Evolutionary conservation across 495 filamentous ascomycete genomes (phyloP).

Genomic region (Trichoderma virens): DNA sequence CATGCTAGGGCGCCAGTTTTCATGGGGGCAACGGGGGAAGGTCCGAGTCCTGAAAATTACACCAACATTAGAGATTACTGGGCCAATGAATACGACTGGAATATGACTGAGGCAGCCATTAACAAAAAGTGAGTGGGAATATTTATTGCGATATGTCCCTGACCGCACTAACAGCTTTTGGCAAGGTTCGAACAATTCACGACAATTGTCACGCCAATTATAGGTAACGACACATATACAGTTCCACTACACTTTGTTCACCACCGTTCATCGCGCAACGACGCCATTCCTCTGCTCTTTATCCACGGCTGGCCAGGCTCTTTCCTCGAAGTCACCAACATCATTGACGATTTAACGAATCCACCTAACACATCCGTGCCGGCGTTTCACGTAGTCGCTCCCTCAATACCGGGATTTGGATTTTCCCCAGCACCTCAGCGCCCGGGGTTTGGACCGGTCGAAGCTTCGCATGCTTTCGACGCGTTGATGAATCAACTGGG

Average conservation of each 20-base stretch:
- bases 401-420: constrained; percentile 61
- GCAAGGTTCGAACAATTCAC: constrained; percentile 3
- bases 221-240: neutral
- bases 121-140: neutral
- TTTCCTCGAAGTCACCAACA: constrained; percentile 58
- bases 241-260: constrained; percentile 11
- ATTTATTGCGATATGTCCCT: neutral
- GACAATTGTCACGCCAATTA: neutral
- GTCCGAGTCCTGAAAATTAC: neutral
- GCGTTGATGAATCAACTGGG: constrained; percentile 60
- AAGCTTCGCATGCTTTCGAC: constrained; percentile 55
- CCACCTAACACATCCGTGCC: constrained; percentile 34
- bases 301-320: constrained; percentile 60
- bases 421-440: constrained; percentile 47
- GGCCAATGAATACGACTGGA: constrained; percentile 11
- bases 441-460: constrained; percentile 49
- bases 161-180: neutral
- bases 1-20: neutral
- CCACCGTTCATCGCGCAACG: constrained; percentile 15
- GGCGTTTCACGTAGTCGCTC: constrained; percentile 55
- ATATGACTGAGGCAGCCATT: neutral
- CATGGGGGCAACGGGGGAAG: neutral
- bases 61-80: neutral
- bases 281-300: constrained; percentile 50
- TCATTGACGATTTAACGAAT: constrained; percentile 48